These are phyloP conservation scores for Turritis glabra DNA, from an alignment of 345 rosid genomes.

Conservation along the genomic window DNA sequence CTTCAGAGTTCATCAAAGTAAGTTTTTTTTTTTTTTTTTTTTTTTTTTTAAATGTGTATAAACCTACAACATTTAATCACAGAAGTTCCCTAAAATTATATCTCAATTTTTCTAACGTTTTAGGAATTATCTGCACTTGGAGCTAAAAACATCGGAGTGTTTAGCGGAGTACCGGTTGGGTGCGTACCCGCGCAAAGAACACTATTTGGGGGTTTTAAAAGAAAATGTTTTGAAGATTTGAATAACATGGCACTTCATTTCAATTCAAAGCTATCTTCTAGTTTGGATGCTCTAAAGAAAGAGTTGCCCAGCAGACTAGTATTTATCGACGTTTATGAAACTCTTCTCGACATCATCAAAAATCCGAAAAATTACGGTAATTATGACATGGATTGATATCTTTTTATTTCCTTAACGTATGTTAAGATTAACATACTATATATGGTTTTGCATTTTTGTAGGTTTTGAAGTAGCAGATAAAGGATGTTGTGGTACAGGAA, in stretches of 20 bases:
- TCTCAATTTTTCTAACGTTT: neutral
- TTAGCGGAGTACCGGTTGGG: conserved; percentile 33
- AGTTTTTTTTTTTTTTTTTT: neutral
- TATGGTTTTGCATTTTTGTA: neutral
- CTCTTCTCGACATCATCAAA: conserved; percentile 27
- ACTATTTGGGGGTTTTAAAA: conserved; percentile 21
- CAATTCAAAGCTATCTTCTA: conserved; percentile 34
- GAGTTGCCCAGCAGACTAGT: conserved; percentile 12
- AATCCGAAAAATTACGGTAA: conserved; percentile 21
- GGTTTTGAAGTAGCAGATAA: conserved; percentile 40
- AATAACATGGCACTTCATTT: conserved; percentile 31
- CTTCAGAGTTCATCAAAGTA: conserved; percentile 28
- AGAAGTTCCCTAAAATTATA: neutral
- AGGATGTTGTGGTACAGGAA: conserved; percentile 37
- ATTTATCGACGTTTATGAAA: conserved; percentile 31
- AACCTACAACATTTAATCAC: neutral
- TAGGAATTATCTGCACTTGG: conserved; percentile 24
- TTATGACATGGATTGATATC: neutral
- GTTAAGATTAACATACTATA: neutral
- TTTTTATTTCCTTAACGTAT: neutral
- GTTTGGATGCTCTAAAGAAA: conserved; percentile 5
- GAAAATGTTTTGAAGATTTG: conserved; percentile 28
- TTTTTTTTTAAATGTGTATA: no score
- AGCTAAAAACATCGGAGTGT: conserved; percentile 25
- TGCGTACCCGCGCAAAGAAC: conserved; percentile 34